Evolutionary conservation across 129 eudicot species (phyloP), one percentile per base, ranked within the genome.

Genomic region (Escallonia rubra): DNA sequence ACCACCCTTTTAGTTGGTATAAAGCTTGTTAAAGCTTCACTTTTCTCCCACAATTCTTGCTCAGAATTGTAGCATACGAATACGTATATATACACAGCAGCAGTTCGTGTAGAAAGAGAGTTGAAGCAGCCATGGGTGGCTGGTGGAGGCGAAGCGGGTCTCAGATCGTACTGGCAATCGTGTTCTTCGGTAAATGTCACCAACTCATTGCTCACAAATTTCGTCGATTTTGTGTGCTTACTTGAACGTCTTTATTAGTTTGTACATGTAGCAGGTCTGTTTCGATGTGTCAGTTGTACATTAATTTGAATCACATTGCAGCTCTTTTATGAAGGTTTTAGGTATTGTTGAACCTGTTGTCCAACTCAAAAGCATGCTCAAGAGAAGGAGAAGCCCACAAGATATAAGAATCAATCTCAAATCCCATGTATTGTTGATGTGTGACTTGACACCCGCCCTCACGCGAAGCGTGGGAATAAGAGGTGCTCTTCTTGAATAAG

Each of bases 111-210:
- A 46, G 34, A 70, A n/a, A n/a, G 67, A 49, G 59, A 47, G 34
- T 38, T 75, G 41, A 61, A 41, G 71, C 34, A 74, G 80, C 81
- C 56, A 85, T 85, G 90, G 84, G 59, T 56, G 74, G 67, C 74
- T 78, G 53, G 15, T 66, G 69, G 47, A 77, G 77, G 64, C 57
- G 74, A 61, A 67, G 79, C 61, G 75, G 86, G 15, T 78, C 86
- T 65, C 64, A 47, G 61, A 59, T 85, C 71, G 90, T 75, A n/a
- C 70, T 81, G 16, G 84, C 84, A 55, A 81, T 85, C 76, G 68
- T 85, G 45, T 75, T 85, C 54, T 64, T 81, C 58, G 90, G 90
- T 85, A 85, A 58, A 54, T 48, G 42, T 40, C 63, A 11, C 50
- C 54, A 1, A 23, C 6, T 59, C 10, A 38, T n/a, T 50, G 51